Conservation (phyloP, 192 early-diverging fungal genomes). For the Coemansia sp. region DNA sequence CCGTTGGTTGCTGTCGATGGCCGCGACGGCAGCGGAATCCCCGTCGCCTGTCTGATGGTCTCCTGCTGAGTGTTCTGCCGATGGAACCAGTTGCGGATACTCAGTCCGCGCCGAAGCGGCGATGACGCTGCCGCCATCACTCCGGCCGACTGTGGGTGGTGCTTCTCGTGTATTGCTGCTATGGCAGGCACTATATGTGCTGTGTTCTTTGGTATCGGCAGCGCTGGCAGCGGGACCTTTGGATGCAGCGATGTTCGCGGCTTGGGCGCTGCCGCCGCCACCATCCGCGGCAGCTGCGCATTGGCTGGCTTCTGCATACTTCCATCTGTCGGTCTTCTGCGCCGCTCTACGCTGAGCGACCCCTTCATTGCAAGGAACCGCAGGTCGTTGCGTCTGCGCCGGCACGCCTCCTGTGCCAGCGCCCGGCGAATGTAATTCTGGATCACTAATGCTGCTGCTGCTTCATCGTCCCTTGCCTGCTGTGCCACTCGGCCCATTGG, state of each 20-base stretch:
- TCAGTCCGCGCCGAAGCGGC: constrained; percentile 16
- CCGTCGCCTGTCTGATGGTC: not conserved
- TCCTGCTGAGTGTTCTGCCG: not conserved
- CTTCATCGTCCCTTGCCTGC: not conserved
- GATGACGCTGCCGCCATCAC: constrained; percentile 2
- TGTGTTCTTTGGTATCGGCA: not conserved
- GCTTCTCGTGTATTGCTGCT: not conserved
- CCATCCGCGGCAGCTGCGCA: not conserved
- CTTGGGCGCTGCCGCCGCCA: not conserved
- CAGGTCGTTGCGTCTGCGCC: constrained; percentile 22
- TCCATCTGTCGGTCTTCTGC: constrained; percentile 10
- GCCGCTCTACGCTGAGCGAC: constrained; percentile 32
- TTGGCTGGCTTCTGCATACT: too few relatives aligned
- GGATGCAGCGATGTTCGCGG: not conserved
- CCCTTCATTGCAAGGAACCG: constrained; percentile 27
- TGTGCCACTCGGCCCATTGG: constrained; percentile 7
- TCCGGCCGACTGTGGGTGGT: not conserved
- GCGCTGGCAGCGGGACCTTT: not conserved
- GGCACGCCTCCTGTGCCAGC: constrained; percentile 12
- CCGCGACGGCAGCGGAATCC: not conserved
- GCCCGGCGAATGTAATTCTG: constrained; percentile 25
- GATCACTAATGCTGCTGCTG: constrained; percentile 10
- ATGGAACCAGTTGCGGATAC: constrained; percentile 45
- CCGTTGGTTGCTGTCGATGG: constrained; percentile 4
- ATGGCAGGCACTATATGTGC: too few relatives aligned